Conservation (phyloP, 2,329 filamentous ascomycete species). For the Fusarium annulatum region DNA sequence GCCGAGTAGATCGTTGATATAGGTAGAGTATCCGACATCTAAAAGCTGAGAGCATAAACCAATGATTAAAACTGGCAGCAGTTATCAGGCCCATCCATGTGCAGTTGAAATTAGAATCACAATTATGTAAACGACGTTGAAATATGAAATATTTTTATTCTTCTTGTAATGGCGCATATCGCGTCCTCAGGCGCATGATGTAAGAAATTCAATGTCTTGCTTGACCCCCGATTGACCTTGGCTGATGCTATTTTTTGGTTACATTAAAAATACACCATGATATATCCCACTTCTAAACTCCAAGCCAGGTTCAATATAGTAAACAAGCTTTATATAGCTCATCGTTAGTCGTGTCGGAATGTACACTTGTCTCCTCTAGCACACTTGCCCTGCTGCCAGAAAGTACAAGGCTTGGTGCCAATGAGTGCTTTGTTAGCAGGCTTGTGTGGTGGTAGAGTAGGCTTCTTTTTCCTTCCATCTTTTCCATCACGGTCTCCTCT, state of each 20-base stretch:
- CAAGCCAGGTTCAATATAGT: constrained; percentile 18
- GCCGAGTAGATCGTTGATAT: constrained; percentile 36
- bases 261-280: constrained; percentile 43
- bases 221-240: neutral
- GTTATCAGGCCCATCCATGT: neutral
- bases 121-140: neutral
- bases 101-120: neutral
- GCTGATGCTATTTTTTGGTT: constrained; percentile 31
- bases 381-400: constrained; percentile 77
- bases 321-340: constrained; percentile 7
- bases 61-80: neutral
- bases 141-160: constrained; percentile 20
- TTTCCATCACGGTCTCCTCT: constrained; percentile 51
- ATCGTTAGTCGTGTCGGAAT: constrained; percentile 70
- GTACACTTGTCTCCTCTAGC: constrained; percentile 79
- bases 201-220: constrained; percentile 12
- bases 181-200: neutral
- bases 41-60: neutral
- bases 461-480: constrained; percentile 55
- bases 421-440: constrained; percentile 67
- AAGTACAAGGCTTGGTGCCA: constrained; percentile 75
- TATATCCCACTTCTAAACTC: constrained; percentile 13
- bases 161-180: constrained; percentile 6
- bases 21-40: neutral
- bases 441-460: constrained; percentile 55